Percentiles rank a stretch among this genome's conserved stretches.
phyloP scores from a whole-genome alignment of 2,329 filamentous ascomycete genomes.

The Blastomyces emzantsi region DNA sequence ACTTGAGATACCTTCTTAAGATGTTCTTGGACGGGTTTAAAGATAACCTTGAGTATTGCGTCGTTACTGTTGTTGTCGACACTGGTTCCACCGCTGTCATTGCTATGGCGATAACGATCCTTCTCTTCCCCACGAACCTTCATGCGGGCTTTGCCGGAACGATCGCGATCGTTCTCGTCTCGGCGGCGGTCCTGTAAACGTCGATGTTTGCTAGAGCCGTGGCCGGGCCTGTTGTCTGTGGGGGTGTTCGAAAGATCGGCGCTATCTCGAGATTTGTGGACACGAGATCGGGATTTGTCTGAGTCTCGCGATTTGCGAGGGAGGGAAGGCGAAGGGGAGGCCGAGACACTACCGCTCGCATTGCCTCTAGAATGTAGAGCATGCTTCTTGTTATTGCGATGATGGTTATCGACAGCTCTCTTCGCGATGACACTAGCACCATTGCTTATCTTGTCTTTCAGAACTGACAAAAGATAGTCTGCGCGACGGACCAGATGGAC shows the following conservation, averaged over 20 bases:
- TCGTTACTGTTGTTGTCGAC: slow-evolving; percentile 29
- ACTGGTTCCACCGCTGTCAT: slow-evolving; percentile 17
- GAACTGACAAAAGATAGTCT: slow-evolving; percentile 89
- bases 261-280: slow-evolving; percentile 34
- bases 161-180: slow-evolving; percentile 18
- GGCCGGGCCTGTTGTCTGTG: slow-evolving; percentile 25
- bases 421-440: slow-evolving; percentile 54
- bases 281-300: slow-evolving; percentile 35
- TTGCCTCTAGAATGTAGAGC: slow-evolving; percentile 24
- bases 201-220: slow-evolving; percentile 5
- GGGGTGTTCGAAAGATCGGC: slow-evolving; percentile 38
- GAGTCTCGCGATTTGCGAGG: slow-evolving; percentile 36
- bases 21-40: slow-evolving; percentile 39
- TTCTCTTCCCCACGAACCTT: slow-evolving; percentile 17
- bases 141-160: slow-evolving; percentile 9
- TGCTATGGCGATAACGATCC: slow-evolving; percentile 20
- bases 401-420: slow-evolving; percentile 80
- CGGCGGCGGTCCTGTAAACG: slow-evolving; percentile 4
- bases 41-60: slow-evolving; percentile 35
- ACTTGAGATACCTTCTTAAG: slow-evolving; percentile 37
- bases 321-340: slow-evolving; percentile 37
- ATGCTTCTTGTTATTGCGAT: slow-evolving; percentile 82
- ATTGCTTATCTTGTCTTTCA: slow-evolving; percentile 78
- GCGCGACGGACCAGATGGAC: slow-evolving; percentile 92
- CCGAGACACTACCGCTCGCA: slow-evolving; percentile 34